Base-by-base conservation (phyloP, 768 basidiomycete species). In the Leccinum variicolor region DNA sequence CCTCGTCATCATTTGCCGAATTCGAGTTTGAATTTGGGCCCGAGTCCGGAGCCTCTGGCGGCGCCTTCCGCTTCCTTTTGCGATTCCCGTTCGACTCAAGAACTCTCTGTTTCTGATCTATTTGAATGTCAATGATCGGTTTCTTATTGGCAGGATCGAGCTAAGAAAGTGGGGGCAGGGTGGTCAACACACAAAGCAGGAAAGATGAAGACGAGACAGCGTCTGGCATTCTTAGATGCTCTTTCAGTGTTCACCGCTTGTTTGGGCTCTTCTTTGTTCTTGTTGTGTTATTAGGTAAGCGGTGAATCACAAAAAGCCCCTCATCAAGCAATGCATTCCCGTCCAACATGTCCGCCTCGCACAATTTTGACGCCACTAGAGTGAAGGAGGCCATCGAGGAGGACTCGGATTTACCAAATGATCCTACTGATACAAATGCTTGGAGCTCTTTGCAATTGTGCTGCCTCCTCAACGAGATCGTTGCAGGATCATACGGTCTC, bases 141-240 rank as follows among this genome's bases (percentile, higher is more conserved):
- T 91, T 92, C 67, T 94, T 81, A 74, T 96, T 94, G 6, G 85
- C 87, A 1, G 96, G 96, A 72, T 98, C 94, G 64, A 97, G 89
- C 94, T 98, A 19, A 23, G 28, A 10, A 28, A 29, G 28, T 29
- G 26, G 28, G 28, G 28, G 9, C 9, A 29, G 2, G 28, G 28
- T 29, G 28, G 28, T 59, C 21, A 45, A 28, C 23, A 21, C 13
- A 19, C 13, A 23, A 23, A 3, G 9, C 17, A 29, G 36, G 55
- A 36, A 25, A 11, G 23, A 4, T 4, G 11, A 31, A 4, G 25
- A 29, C 34, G 25, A 6, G n/a, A 29, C 26, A n/a, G 11, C 53
- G 81, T 70, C 89, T 92, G 0, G 92, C 92, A 65, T 92, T 94
- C 73, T 89, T 92, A 11, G 90, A 85, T 1, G 87, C 90, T 71